Base-by-base conservation (phyloP, 1,139 yeast genomes). In the Taiozyma sp. region DNA sequence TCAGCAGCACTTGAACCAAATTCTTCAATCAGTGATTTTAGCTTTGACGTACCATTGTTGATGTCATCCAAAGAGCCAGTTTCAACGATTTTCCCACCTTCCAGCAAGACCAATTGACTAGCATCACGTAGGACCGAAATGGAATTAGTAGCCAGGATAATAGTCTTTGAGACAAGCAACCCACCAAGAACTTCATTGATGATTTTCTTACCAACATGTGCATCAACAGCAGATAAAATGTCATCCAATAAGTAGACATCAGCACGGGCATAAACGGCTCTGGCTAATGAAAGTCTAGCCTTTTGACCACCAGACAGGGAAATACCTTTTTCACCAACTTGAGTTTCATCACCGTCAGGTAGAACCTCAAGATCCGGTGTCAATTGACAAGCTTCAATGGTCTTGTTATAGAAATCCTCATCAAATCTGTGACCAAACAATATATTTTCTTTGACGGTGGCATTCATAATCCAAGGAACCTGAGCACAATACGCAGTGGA, bases 251-350 rank as follows among this genome's bases (percentile, higher is more conserved):
- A 69, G 61, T 86, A 87, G 22, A 90, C 76, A 64, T 90, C 96
- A 0, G 96, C 87, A 50, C 96, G 76, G 8, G 95, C 78, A 64
- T 89, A 90, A 2, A 90, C 95, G 3, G 96, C 96, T 63, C 97
- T 79, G 0, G 97, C 96, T 50, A 90, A 74, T 12, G 93, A 80
- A 34, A 90, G 76, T 63, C 97, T 79, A 0, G 96, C 96, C 71
- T 88, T 90, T 67, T 90, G 97, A 24, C 97, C 97, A 48, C 96
- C 96, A 23, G 95, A 86, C 50, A 90, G 74, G 2, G 96, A 84
- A 49, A 90, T 88, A 51, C 97, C 96, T 63, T 88, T 87, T 68
- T 90, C 97, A 49, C 96, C 96, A 51, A 90, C 96, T 58, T 86
- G 80, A 1, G 97, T 88, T 48, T 75, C 80, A 64, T 89, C 96